phyloP scores from a whole-genome alignment of 768 basidiomycete species.

The Strobilomyces dryophilus region DNA sequence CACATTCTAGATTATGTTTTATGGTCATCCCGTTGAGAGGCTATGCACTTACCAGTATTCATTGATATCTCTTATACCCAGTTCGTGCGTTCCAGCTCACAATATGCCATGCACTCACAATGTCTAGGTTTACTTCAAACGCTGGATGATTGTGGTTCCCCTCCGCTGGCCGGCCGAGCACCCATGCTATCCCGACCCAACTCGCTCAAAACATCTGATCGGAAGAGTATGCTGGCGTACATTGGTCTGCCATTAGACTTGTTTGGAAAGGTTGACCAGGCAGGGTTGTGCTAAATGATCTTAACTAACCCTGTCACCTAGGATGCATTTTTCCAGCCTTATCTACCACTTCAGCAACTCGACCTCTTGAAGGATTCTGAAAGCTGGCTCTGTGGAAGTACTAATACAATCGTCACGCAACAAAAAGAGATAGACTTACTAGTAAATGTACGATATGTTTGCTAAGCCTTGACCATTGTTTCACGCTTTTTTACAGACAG shows the following conservation, averaged over 20 bases:
- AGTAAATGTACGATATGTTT: conserved; percentile 58
- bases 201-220: conserved; percentile 82
- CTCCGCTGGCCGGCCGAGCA: conserved; percentile 62
- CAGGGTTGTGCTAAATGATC: background rate
- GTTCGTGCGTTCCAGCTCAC: conserved; percentile 32
- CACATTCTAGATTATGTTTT: conserved; percentile 81
- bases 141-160: conserved; percentile 88
- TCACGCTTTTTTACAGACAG: conserved; percentile 52
- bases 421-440: conserved; percentile 89
- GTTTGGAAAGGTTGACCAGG: conserved; percentile 71
- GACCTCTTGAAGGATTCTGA: conserved; percentile 77
- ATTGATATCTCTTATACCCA: conserved; percentile 88
- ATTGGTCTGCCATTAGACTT: conserved; percentile 90
- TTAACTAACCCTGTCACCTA: conserved; percentile 26
- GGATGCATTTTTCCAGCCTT: conserved; percentile 98
- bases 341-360: conserved; percentile 91
- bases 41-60: conserved; percentile 98
- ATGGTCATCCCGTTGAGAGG: conserved; percentile 92
- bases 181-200: conserved; percentile 67
- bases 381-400: conserved; percentile 92
- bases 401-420: conserved; percentile 92
- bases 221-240: conserved; percentile 86
- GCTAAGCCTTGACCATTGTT: background rate
- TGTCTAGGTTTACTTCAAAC: conserved; percentile 75
- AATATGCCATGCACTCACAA: conserved; percentile 2